Evolutionary conservation across 2,329 filamentous ascomycete genomes (phyloP).

Genomic region (Phialophora verrucosa): DNA sequence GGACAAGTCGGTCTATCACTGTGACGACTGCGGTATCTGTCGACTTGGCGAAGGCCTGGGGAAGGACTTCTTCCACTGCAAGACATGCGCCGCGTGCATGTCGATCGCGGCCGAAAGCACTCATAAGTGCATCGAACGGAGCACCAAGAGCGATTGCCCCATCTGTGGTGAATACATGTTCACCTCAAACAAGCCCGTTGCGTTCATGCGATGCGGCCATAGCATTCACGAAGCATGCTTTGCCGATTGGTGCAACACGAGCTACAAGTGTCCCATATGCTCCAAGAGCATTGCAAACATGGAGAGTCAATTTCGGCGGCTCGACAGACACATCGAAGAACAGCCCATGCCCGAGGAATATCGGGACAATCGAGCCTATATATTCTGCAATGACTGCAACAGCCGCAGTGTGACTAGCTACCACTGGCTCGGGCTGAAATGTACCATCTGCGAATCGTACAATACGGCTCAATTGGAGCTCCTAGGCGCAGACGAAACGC

Average conservation of each 20-base stretch:
- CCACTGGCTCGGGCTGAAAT: slow-evolving; percentile 95
- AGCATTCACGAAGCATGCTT: slow-evolving; percentile 93
- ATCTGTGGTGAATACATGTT: slow-evolving; percentile 98
- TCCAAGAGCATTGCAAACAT: slow-evolving; percentile 97
- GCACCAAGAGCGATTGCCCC: slow-evolving; percentile 93
- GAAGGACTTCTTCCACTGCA: slow-evolving; percentile 98
- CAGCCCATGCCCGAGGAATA: slow-evolving; percentile 94
- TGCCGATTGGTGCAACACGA: slow-evolving; percentile 81
- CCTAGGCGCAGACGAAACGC: slow-evolving; percentile 43
- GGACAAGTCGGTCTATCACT: slow-evolving; percentile 93
- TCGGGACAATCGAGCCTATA: slow-evolving; percentile 75
- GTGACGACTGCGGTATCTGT: slow-evolving; percentile 93
- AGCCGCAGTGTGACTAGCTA: slow-evolving; percentile 84
- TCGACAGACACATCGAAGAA: slow-evolving; percentile 82
- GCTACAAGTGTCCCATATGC: slow-evolving; percentile 96
- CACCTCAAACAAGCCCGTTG: slow-evolving; percentile 82
- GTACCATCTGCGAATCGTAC: slow-evolving; percentile 62
- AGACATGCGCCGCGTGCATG: slow-evolving; percentile 94
- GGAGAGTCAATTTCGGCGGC: slow-evolving; percentile 89
- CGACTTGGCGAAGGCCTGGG: slow-evolving; percentile 87
- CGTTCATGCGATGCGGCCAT: slow-evolving; percentile 94
- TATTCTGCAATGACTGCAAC: slow-evolving; percentile 94
- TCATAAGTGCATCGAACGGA: slow-evolving; percentile 92
- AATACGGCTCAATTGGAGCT: slow-evolving; percentile 53
- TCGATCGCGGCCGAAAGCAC: slow-evolving; percentile 81